Evolutionary conservation across 1,139 yeast genomes (phyloP).

Genomic region (Suhomyces choctaworum): DNA sequence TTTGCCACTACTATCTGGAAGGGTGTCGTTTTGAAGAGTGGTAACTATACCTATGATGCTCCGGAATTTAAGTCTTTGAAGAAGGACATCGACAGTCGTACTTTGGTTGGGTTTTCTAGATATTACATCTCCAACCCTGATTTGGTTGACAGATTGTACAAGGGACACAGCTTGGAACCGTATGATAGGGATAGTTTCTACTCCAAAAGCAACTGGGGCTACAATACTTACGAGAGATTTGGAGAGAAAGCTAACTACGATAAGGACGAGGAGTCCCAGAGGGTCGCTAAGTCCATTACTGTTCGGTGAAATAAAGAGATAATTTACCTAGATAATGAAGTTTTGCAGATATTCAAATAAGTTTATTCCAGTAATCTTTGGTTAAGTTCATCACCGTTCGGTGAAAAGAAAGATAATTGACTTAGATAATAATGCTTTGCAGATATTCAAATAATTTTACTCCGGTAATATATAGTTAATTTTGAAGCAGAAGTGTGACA

Average conservation of each 20-base stretch:
- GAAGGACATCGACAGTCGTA: constrained; percentile 28
- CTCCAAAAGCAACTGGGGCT: constrained; percentile 26
- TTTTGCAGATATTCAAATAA: too few species aligned
- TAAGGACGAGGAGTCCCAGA: constrained; percentile 6
- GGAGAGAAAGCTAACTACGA: constrained; percentile 6
- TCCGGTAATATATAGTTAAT: too few species aligned
- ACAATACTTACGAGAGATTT: constrained; percentile 26
- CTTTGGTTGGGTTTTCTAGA: constrained; percentile 33
- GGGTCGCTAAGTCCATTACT: constrained; percentile 1
- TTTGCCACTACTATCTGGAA: constrained; percentile 18
- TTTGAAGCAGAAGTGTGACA: too few species aligned
- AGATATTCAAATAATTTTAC: too few species aligned
- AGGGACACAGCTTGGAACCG: constrained; percentile 15
- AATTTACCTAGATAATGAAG: too few species aligned
- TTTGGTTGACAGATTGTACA: constrained; percentile 14
- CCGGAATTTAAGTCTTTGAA: constrained; percentile 14
- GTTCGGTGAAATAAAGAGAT: too few species aligned
- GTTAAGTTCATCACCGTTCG: too few species aligned
- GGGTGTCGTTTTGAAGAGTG: constrained; percentile 15
- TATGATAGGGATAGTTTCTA: constrained; percentile 28
- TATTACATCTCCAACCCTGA: constrained; percentile 20
- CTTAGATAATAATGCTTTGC: too few species aligned
- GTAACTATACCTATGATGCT: constrained; percentile 14
- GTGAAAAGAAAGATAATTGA: too few species aligned
- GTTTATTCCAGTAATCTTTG: too few species aligned